Evolutionary conservation across 805 yeast species (phyloP), one percentile per base, ranked within the genome.

Genomic region (Metschnikowia gruessii): DNA sequence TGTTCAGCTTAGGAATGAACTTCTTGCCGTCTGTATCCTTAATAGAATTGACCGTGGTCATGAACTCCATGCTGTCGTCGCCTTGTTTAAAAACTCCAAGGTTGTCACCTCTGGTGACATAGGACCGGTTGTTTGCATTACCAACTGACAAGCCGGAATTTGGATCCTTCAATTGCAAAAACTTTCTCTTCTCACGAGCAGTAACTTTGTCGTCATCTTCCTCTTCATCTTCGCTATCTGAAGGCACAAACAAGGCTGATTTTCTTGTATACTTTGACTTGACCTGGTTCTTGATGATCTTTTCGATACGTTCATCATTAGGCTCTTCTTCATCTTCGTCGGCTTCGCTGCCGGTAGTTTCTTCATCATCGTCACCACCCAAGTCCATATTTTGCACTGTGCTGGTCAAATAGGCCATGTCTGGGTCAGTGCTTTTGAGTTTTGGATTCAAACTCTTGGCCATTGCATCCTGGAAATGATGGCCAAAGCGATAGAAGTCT

Each of bases 91-190:
- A 45, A 4, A 90, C 90, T 29, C 96, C 96, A 46, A 90, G 70
- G 53, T 80, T 80, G 61, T 87, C 70, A 13, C 90, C 96, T 54
- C 95, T 80, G 0, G 85, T 82, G 26, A 90, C 91, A 61, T 78
- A 90, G 0, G 95, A 77, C 30, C 94, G 74, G 57, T 87, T 83
- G 54, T 82, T 82, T 45, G 76, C 76, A 50, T 68, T 78, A 0
- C 95, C 91, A 8, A 88, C 82, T 1, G 86, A 82, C 58, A 90
- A 71, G 18, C 80, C 82, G 42, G 80, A 75, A 61, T 89, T 89
- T 5, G 37, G 49, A 13, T 74, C 76, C 44, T 66, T 59, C 62
- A 50, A 53, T 48, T 31, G 41, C 46, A 41, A 26, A 26, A 46
- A 41, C 28, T 28, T 52, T 24, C 66, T 56, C 13, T 58, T 57